Evolutionary conservation across 306 rosid genomes (phyloP), one percentile per base, ranked within the genome.

Genomic region (Boehmeria nivea): DNA sequence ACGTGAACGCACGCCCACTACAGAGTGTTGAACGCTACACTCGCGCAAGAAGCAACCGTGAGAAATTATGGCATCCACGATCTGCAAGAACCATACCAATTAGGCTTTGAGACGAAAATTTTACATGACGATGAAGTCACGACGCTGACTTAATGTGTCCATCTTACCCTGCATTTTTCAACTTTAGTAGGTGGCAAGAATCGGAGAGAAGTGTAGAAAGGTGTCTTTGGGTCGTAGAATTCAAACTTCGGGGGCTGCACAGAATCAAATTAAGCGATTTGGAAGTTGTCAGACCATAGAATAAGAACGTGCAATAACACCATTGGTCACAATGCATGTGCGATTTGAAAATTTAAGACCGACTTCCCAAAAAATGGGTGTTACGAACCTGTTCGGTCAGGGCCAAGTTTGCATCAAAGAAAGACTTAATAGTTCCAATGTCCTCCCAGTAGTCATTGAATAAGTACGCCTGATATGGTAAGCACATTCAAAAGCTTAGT

Each of bases 381-480:
- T 26, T 44, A 66, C 71, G 57, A 44, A 87, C 98, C 80, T 80
- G 93, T n/a, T 84, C 95, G 57, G 99, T 91, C 38, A 91, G 86
- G 59, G 93, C 99, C 67, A 91, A 66, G 76, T 87, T 91, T 54
- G 99, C 86, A 60, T 84, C 87, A 47, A 91, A 91, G 71, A 91
- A 87, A 50, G 99, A 87, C 78, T 83, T 75, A 22, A 91, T 72
- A 54, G 99, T 91, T 75, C 96, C 99, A 63, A 91, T 87, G 67
- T 87, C 99, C 72, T 91, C 99, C 99, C 99, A 91, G 71, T 91
- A 87, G 70, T 91, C 96, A 71, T 91, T 87, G 77, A 87, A 91
- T 62, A 91, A 66, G 76, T 76, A 87, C 33, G 99, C 96, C 99
- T 91, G 75, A 60, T 25, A 70, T 70, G n/a, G 65, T 44, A 61